Evolutionary conservation across 202 grass and related monocot species (phyloP).

Genomic region (Setaria viridis): DNA sequence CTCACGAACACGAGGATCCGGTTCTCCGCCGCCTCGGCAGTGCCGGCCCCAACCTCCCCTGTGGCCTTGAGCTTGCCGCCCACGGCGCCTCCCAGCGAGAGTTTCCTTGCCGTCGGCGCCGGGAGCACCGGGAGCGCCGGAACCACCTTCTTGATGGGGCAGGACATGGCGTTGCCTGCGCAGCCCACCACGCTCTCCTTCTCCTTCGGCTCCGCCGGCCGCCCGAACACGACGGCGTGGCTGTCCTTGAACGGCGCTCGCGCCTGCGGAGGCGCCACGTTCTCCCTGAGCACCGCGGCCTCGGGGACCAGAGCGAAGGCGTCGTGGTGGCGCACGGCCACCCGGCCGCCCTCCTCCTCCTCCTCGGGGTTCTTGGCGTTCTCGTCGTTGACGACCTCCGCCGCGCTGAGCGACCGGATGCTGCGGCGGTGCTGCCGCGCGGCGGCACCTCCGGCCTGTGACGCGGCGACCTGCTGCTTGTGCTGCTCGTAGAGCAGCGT

Average conservation of each 20-base stretch:
- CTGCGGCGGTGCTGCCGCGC: constrained; percentile 58
- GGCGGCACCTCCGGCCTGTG: constrained; percentile 29
- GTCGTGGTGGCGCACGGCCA: constrained; percentile 4
- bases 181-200: constrained; percentile 46
- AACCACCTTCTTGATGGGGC: constrained; percentile 68
- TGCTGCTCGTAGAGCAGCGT: constrained; percentile 82
- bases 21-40: constrained; percentile 54
- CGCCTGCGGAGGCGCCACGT: constrained; percentile 29
- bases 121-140: constrained; percentile 9
- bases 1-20: constrained; percentile 88
- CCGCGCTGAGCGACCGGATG: constrained; percentile 21
- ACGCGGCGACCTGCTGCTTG: constrained; percentile 57
- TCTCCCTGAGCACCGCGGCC: constrained; percentile 56
- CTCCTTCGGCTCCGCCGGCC: constrained; percentile 40
- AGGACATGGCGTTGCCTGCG: constrained; percentile 53
- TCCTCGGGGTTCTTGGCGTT: constrained; percentile 28
- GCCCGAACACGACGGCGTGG: constrained; percentile 49
- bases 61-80: constrained; percentile 42
- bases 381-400: constrained; percentile 38
- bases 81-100: constrained; percentile 72
- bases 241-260: constrained; percentile 32
- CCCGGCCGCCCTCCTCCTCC: constrained; percentile 14
- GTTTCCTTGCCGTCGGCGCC: constrained; percentile 54
- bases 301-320: constrained; percentile 38
- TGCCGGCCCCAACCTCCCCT: constrained; percentile 33